A percentile compares a stretch with the other conserved stretches of the same genome.
phyloP scores from a whole-genome alignment of 192 early-diverging fungal species.

The Coemansia sp. region DNA sequence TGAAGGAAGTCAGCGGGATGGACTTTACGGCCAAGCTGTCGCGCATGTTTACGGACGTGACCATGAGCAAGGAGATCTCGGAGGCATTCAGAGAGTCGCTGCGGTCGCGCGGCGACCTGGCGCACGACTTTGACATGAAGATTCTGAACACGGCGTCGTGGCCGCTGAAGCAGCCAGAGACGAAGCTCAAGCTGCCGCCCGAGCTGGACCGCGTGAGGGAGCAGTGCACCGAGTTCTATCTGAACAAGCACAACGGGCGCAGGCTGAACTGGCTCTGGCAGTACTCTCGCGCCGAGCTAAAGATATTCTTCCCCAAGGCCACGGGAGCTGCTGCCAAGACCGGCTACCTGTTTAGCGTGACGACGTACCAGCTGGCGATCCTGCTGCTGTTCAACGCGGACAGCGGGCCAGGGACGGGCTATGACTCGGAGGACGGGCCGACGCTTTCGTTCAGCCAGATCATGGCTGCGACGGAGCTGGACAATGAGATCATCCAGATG shows the following conservation, averaged over 20 bases:
- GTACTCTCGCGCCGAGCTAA: conserved; percentile 84
- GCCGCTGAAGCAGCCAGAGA: conserved; percentile 77
- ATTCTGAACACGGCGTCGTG: conserved; percentile 84
- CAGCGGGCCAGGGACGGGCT: conserved; percentile 53
- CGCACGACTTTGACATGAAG: conserved; percentile 75
- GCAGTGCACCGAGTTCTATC: conserved; percentile 81
- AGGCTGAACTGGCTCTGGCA: conserved; percentile 96
- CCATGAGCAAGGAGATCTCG: conserved; percentile 84
- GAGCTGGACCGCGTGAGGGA: conserved; percentile 83
- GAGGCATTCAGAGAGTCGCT: conserved; percentile 68
- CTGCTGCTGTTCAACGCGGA: conserved; percentile 81
- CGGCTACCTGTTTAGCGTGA: conserved; percentile 53
- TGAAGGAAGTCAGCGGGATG: conserved; percentile 87
- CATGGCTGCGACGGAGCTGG: conserved; percentile 64
- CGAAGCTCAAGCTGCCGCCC: conserved; percentile 79
- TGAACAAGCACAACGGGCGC: conserved; percentile 79
- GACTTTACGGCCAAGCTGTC: conserved; percentile 94
- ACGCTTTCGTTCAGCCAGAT: conserved; percentile 68
- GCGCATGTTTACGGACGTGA: conserved; percentile 95
- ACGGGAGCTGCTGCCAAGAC: conserved; percentile 69
- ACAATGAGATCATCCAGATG: conserved; percentile 56
- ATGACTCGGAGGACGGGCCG: conserved; percentile 40
- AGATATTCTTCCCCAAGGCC: conserved; percentile 77
- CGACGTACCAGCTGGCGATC: conserved; percentile 90
- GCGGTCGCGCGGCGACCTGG: conserved; percentile 28